Conservation (phyloP, 2,329 filamentous ascomycete genomes). For the Chalaropsis thielavioides region DNA sequence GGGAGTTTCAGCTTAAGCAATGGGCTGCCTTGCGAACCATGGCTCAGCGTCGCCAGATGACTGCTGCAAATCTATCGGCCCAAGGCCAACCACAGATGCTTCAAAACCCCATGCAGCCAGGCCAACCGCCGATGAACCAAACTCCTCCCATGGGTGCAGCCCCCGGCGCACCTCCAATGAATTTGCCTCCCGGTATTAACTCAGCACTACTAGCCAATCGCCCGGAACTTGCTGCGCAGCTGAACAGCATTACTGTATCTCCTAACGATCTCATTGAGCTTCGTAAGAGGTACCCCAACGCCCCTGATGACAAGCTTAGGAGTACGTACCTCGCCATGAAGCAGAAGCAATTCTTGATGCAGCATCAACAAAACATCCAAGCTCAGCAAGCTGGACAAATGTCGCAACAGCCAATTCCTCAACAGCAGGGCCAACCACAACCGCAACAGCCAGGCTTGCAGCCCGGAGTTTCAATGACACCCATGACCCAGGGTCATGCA, state of each 20-base stretch:
- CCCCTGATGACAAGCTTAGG: neutral
- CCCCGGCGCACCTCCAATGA: neutral
- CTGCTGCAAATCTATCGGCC: neutral
- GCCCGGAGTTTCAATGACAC: neutral
- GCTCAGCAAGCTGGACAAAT: slow-evolving; percentile 21
- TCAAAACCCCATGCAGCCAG: slow-evolving; percentile 1
- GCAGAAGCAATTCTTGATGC: slow-evolving; percentile 19
- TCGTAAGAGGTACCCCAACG: neutral
- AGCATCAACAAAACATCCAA: slow-evolving; percentile 23
- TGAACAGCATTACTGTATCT: neutral
- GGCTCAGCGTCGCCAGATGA: slow-evolving; percentile 8
- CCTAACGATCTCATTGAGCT: neutral
- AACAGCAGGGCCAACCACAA: slow-evolving; percentile 19
- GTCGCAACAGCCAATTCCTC: slow-evolving; percentile 21
- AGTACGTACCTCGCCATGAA: neutral
- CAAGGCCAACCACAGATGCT: neutral
- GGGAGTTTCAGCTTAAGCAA: slow-evolving; percentile 23
- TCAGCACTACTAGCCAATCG: neutral
- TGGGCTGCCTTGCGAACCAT: slow-evolving; percentile 11
- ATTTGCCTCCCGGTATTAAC: neutral
- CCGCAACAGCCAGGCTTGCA: slow-evolving; percentile 10
- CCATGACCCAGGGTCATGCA: neutral
- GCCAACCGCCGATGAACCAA: slow-evolving; percentile 12
- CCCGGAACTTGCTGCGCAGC: neutral
- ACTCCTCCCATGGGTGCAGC: slow-evolving; percentile 18